Evolutionary conservation across 176 grass and related monocot species (phyloP).

Genomic region (Thinopyrum elongatum): DNA sequence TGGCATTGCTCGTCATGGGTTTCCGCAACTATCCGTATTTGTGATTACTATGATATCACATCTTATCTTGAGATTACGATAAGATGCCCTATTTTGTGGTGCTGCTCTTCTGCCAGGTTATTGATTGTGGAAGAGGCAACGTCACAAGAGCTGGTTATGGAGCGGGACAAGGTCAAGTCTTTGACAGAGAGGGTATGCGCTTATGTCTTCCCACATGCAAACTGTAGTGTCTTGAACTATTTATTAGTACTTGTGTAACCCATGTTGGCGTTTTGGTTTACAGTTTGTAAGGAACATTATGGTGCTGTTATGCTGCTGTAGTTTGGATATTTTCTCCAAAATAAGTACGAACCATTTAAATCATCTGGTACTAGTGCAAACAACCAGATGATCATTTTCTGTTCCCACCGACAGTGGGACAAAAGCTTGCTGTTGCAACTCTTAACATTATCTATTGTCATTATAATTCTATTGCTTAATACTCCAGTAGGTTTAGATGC

Average conservation of each 20-base stretch:
- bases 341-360: neutral
- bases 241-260: neutral
- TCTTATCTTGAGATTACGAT: constrained; percentile 1
- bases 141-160: constrained; percentile 58
- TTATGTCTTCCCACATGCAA: constrained; percentile 14
- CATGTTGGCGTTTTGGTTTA: neutral
- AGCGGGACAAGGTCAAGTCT: constrained; percentile 66
- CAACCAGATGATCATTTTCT: neutral
- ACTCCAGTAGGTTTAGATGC: neutral
- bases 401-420: neutral
- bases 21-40: neutral
- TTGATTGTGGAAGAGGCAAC: constrained; percentile 50
- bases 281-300: neutral
- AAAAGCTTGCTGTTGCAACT: neutral
- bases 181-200: constrained; percentile 68
- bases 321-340: neutral
- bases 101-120: constrained; percentile 57
- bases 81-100: constrained; percentile 16
- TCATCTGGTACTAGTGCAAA: neutral
- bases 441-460: neutral
- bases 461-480: neutral
- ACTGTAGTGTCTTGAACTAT: constrained; percentile 1
- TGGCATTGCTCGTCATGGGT: neutral
- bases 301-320: neutral
- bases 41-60: constrained; percentile 9